Percentiles rank a stretch among this genome's conserved stretches.
phyloP scores from a whole-genome alignment of 1,139 yeast species.

The Candida sp. region DNA sequence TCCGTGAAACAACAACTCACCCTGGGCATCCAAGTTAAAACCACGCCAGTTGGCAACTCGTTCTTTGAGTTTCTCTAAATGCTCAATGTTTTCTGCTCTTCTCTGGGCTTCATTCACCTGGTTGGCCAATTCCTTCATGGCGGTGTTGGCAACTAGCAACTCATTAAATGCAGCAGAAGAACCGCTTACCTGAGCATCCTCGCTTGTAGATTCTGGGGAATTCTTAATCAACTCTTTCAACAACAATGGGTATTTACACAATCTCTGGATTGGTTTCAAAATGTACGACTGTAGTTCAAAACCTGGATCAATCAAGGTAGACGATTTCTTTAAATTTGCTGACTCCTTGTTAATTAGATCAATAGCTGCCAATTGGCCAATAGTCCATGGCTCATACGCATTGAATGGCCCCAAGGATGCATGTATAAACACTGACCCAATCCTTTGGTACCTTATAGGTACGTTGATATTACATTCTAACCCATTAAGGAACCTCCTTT shows the following conservation, averaged over 20 bases:
- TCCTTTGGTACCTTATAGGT: constrained; percentile 76
- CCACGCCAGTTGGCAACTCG: constrained; percentile 95
- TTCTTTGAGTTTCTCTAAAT: constrained; percentile 67
- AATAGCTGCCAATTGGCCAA: constrained; percentile 84
- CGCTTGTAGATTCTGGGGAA: constrained; percentile 38
- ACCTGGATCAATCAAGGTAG: constrained; percentile 77
- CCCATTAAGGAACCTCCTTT: constrained; percentile 86
- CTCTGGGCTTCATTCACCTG: constrained; percentile 95
- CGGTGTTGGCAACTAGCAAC: constrained; percentile 67
- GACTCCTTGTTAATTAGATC: constrained; percentile 77
- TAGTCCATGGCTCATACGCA: constrained; percentile 91
- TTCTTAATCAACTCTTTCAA: constrained; percentile 75
- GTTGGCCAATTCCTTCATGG: constrained; percentile 70
- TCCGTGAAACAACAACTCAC: constrained; percentile 83
- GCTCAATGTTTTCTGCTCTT: constrained; percentile 83
- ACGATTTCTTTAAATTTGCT: constrained; percentile 55
- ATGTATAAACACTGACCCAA: constrained; percentile 87
- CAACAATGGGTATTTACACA: constrained; percentile 90
- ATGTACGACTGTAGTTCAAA: constrained; percentile 90
- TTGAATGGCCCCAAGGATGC: constrained; percentile 80
- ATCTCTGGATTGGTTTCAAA: constrained; percentile 92
- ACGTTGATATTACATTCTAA: constrained; percentile 86
- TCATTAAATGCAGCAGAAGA: constrained; percentile 68
- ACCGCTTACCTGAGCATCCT: constrained; percentile 16
- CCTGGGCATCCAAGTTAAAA: constrained; percentile 81